Evolutionary conservation across 352 stramenopile species (phyloP), one percentile per base, ranked within the genome.

Genomic region (Phytophthora syringae): DNA sequence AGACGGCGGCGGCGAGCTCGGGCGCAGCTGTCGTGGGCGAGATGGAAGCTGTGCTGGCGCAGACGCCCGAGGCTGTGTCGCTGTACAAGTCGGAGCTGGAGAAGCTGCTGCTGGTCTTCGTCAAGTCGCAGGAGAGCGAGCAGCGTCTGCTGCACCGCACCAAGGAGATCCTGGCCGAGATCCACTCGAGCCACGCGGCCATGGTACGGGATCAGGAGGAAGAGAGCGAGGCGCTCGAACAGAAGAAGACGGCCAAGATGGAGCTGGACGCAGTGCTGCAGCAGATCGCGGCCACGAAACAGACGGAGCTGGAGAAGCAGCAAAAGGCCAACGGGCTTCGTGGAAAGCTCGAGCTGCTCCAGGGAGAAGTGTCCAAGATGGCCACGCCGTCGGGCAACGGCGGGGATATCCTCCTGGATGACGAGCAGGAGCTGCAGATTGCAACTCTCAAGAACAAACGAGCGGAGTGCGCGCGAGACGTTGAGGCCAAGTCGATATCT

Each of bases 101-200:
- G 50, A 94, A 91, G 64, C 72, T 94, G 50, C 60, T 94, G 15
- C 78, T 74, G 9, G 81, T 78, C 40, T 88, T 82, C 61, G 68
- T 83, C 63, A 94, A 93, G 74, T 93, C 84, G 0, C 86, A 94
- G 48, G 86, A 94, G 64, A 94, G 84, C 65, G 84, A 94, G 58
- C 80, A 91, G 47, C 80, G 82, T 1, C 68, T 94, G 28, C 25
- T 91, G 10, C 67, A 84, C 24, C 84, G 82, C 36, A 88, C 81
- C 5, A 87, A 89, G 24, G 82, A 94, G 56, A 90, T 94, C 36
- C 49, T 91, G 37, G 70, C 62, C 12, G 82, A 94, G 71, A 93
- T 93, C 56, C 81, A 88, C 36, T 84, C 73, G 16, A 93, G 79
- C 51, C 84, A 92, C 52, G 82, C 91, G 43, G 81, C 79, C 39